Conservation (phyloP, 73 alveolate genomes). For the Tetrahymena borealis region DNA sequence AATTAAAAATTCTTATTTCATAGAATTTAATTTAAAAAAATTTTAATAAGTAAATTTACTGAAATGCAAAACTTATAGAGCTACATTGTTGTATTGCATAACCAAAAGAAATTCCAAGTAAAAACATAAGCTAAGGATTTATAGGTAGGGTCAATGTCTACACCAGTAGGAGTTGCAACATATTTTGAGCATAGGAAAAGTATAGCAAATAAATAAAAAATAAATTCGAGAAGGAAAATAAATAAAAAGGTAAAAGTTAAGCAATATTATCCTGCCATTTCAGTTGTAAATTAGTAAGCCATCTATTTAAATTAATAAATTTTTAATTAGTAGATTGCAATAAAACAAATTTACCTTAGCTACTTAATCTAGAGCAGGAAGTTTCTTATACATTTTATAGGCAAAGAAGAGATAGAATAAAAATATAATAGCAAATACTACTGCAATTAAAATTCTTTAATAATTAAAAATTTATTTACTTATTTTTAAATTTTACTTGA, state of each 20-base stretch:
- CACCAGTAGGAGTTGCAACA: not conserved
- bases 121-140: not conserved
- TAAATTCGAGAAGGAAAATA: not conserved
- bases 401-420: not conserved
- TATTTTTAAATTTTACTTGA: too few species aligned
- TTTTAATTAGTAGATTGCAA: not conserved
- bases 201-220: not conserved
- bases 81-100: not conserved
- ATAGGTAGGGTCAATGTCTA: not conserved
- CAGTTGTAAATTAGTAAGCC: not conserved
- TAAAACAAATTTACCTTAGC: not conserved
- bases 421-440: not conserved
- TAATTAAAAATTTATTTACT: too few species aligned
- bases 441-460: not conserved
- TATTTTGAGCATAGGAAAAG: not conserved
- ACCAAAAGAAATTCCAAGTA: not conserved
- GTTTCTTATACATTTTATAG: not conserved
- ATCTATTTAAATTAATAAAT: not conserved
- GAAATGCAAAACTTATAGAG: not conserved
- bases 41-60: not conserved
- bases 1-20: not conserved
- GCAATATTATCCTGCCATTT: not conserved
- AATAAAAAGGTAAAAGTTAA: not conserved
- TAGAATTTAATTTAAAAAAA: not conserved
- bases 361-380: not conserved